These are phyloP conservation scores for Leptodermis oblonga DNA, from an alignment of 257 asterid genomes.

Conservation along the genomic window DNA sequence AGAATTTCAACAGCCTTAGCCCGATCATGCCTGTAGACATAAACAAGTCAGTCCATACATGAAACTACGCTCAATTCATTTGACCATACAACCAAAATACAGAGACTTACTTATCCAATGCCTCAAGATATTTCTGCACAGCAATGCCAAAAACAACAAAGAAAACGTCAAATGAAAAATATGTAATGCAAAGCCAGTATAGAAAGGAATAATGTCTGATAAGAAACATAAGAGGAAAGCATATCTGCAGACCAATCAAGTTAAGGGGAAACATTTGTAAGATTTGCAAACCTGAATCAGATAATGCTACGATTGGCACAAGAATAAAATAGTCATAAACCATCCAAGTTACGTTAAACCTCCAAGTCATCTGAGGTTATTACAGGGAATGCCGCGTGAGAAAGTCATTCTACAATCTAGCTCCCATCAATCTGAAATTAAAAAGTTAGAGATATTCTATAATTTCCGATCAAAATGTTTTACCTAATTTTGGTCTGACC, in stretches of 20 bases:
- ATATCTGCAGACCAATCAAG: conserved; percentile 72
- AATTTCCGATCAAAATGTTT: background rate
- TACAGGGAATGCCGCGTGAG: background rate
- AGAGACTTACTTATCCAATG: conserved; percentile 79
- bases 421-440: too few species aligned
- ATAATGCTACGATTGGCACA: conserved; percentile 16
- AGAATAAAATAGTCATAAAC: background rate
- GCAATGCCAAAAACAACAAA: conserved; percentile 93
- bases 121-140: conserved; percentile 98
- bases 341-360: background rate
- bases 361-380: background rate
- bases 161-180: conserved; percentile 95
- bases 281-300: conserved; percentile 54
- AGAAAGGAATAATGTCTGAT: conserved; percentile 10
- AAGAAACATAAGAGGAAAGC: background rate
- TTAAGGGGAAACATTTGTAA: conserved; percentile 68
- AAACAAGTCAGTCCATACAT: background rate
- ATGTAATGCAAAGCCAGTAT: conserved; percentile 92
- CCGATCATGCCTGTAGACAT: conserved; percentile 63
- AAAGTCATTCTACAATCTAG: background rate
- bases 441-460: too few species aligned
- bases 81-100: background rate
- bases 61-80: conserved; percentile 4
- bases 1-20: conserved; percentile 88
- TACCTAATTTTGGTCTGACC: background rate